phyloP scores from a whole-genome alignment of 179 eudicot species.

The Nepenthes alata region DNA sequence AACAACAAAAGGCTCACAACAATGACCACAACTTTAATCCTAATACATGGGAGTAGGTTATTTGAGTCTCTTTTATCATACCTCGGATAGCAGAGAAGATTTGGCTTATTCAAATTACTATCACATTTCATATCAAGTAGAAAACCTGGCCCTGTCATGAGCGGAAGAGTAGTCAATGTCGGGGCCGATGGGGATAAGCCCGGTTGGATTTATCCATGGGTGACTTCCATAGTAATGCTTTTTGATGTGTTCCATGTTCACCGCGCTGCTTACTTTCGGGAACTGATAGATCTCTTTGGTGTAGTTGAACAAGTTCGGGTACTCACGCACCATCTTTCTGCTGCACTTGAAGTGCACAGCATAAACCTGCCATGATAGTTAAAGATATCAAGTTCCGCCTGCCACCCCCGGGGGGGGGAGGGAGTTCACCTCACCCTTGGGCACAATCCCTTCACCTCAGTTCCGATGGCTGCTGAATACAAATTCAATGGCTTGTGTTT shows the following conservation, averaged over 20 bases:
- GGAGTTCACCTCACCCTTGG: too few relatives aligned
- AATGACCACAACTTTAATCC: too few relatives aligned
- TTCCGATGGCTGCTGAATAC: too few relatives aligned
- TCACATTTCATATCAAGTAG: background rate
- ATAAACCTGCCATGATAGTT: constrained; percentile 47
- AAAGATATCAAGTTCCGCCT: too few relatives aligned
- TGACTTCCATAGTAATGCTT: constrained; percentile 81
- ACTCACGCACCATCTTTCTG: constrained; percentile 64
- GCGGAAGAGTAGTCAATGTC: constrained; percentile 60
- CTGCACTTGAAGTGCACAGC: constrained; percentile 92
- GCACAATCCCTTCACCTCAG: too few relatives aligned
- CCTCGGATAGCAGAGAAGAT: too few relatives aligned
- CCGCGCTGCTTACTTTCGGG: constrained; percentile 62
- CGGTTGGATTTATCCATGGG: constrained; percentile 55
- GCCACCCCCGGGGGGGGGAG: too few relatives aligned
- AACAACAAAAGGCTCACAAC: too few relatives aligned
- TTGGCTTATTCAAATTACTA: too few relatives aligned
- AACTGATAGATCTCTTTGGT: constrained; percentile 75
- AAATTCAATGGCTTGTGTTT: too few relatives aligned
- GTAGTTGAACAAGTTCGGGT: constrained; percentile 76
- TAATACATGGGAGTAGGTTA: too few relatives aligned
- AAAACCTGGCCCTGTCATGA: constrained; percentile 58
- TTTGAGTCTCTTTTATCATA: too few relatives aligned
- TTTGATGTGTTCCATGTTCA: constrained; percentile 79
- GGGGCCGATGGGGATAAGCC: constrained; percentile 70